A percentile compares a stretch with the other conserved stretches of the same genome.
phyloP scores from a whole-genome alignment of 768 basidiomycete species.

The Calocybe gangraenosa region DNA sequence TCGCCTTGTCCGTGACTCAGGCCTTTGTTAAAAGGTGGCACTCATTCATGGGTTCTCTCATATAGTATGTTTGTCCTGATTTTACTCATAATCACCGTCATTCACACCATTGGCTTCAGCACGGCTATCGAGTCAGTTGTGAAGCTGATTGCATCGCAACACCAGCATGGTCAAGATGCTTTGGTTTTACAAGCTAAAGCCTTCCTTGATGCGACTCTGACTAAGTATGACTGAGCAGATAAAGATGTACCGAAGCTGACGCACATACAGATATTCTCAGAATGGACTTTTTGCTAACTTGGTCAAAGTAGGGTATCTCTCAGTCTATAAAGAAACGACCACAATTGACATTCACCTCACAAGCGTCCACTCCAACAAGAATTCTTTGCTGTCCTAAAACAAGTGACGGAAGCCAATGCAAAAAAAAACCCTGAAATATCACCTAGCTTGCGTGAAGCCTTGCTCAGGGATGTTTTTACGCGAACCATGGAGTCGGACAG shows the following conservation, averaged over 20 bases:
- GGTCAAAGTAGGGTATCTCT: constrained; percentile 43
- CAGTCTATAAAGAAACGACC: not conserved
- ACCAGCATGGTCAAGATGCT: constrained; percentile 50
- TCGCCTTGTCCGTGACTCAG: constrained; percentile 57
- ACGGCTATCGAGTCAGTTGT: constrained; percentile 49
- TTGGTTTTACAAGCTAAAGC: constrained; percentile 52
- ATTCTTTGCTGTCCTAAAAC: constrained; percentile 51
- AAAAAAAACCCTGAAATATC: constrained; percentile 23
- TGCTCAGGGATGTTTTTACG: constrained; percentile 54
- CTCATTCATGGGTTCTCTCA: constrained; percentile 43
- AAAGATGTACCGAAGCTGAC: not conserved
- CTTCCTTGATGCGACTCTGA: constrained; percentile 51
- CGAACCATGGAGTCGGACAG: constrained; percentile 48
- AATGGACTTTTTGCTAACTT: constrained; percentile 55
- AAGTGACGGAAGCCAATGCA: constrained; percentile 36
- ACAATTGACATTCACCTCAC: not conserved
- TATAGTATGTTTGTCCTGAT: constrained; percentile 38
- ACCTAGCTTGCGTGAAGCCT: constrained; percentile 37
- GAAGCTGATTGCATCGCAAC: constrained; percentile 42
- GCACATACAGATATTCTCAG: constrained; percentile 43
- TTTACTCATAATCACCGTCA: not conserved
- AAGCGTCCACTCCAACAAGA: constrained; percentile 43
- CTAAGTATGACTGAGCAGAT: constrained; percentile 28
- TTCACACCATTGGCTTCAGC: constrained; percentile 24
- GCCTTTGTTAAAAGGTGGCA: constrained; percentile 62